Base-by-base conservation (phyloP, 2,329 filamentous ascomycete genomes). In the Fusarium nelsonii region DNA sequence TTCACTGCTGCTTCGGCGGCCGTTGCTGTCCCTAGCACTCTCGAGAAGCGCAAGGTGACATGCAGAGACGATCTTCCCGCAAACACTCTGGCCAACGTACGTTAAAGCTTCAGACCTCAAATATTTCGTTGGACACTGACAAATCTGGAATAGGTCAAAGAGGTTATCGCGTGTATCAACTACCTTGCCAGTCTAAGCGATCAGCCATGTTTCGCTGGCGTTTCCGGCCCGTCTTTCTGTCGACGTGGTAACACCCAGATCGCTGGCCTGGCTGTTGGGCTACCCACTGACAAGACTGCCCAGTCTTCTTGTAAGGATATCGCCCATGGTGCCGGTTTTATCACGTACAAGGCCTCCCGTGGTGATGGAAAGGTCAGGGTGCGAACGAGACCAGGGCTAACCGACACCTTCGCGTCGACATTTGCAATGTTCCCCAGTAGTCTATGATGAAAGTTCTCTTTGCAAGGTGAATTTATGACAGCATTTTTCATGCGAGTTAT, bases 171-270 rank as follows among this genome's bases (percentile, higher is more conserved):
- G 4, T 68, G 64, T 16, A 68, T 67, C 41, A 37, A 63, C 33
- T 67, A 63, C 23, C 43, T 67, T 8, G 64, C 64, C 34, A 58
- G 64, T 8, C 63, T 67, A 6, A 32, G 32, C 0, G 12, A 18
- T 3, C 46, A 67, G 16, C 12, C 40, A 2, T 67, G 64, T 4
- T 44, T 50, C 9, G 63, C 45, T 5, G 43, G 40, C 3, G 34
- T 68, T 33, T 44, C 63, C 0, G 64, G 50, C 7, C 28, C 30
- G 3, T 58, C 58, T 2, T 67, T 50, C n/a, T 67, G 64, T 18
- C 23, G 64, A 12, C 63, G 63, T 2, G 64, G 64, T 34, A 28
- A 67, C 26, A 67, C 64, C 1, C 63, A 67, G 39, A 67, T 67
- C 16, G 64, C 58, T 14, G 64, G 63, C 0, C 9, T 67, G 0